phyloP scores from a whole-genome alignment of 768 basidiomycete genomes.

The Leccinum sublutescens region DNA sequence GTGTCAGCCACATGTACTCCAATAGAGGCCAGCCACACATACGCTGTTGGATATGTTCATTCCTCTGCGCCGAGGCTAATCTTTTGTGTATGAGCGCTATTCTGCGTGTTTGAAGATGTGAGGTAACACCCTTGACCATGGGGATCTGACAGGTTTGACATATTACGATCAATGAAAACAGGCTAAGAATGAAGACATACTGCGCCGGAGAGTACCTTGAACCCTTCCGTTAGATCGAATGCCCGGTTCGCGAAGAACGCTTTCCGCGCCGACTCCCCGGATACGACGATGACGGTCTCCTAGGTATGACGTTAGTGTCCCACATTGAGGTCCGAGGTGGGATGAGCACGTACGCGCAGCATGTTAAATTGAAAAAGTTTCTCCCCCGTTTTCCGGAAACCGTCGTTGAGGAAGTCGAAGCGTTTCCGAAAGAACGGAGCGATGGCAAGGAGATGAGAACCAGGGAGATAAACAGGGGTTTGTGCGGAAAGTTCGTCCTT shows the following conservation, averaged over 20 bases:
- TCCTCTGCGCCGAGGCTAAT: conserved; percentile 59
- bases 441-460: conserved; percentile 55
- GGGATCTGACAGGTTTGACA: conserved; percentile 52
- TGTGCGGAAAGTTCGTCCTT: conserved; percentile 43
- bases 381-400: conserved; percentile 65
- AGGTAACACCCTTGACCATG: conserved; percentile 72
- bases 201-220: conserved; percentile 75
- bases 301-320: conserved; percentile 32
- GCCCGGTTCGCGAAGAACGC: conserved; percentile 69
- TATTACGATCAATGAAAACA: conserved; percentile 18
- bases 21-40: conserved; percentile 28
- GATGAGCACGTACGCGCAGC: conserved; percentile 49
- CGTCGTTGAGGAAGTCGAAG: conserved; percentile 72
- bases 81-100: conserved; percentile 72
- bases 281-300: conserved; percentile 75
- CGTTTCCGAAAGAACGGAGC: conserved; percentile 66
- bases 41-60: conserved; percentile 60
- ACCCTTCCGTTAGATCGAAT: conserved; percentile 76
- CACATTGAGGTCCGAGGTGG: conserved; percentile 12
- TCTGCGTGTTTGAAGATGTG: conserved; percentile 59
- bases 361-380: conserved; percentile 69
- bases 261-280: conserved; percentile 67
- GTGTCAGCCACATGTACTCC: conserved; percentile 6
- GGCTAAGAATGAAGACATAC: conserved; percentile 41
- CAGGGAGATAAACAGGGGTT: conserved; percentile 56